These are phyloP conservation scores for Aristolochia californica DNA, from an alignment of 164 flowering plant genomes.

Conservation along the genomic window DNA sequence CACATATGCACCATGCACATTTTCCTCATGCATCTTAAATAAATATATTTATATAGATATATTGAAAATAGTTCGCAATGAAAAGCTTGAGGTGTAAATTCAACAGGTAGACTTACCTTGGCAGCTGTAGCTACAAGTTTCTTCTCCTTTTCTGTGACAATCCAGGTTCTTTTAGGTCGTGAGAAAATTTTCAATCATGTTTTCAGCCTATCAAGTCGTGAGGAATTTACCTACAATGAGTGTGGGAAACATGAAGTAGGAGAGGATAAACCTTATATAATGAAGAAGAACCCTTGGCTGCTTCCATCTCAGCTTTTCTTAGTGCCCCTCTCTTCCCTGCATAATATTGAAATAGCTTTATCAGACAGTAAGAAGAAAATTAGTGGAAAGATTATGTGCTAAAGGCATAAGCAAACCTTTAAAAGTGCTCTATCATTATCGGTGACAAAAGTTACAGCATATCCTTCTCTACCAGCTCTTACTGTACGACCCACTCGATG, in stretches of 20 bases:
- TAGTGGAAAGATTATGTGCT: neutral
- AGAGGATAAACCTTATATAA: neutral
- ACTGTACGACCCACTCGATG: slow-evolving; percentile 99
- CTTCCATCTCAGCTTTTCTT: slow-evolving; percentile 98
- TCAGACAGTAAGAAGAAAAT: neutral
- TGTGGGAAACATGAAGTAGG: neutral
- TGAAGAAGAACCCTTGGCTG: slow-evolving; percentile 45
- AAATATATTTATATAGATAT: neutral
- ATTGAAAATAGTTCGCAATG: neutral
- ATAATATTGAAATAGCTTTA: neutral
- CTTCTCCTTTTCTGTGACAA: slow-evolving; percentile 79
- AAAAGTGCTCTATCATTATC: slow-evolving; percentile 85
- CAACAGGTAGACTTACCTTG: slow-evolving; percentile 42
- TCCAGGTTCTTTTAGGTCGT: slow-evolving; percentile 94
- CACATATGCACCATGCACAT: no score
- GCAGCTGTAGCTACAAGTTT: slow-evolving; percentile 47
- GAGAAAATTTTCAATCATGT: slow-evolving; percentile 82
- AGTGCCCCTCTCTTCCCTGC: slow-evolving; percentile 80
- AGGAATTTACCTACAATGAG: no score
- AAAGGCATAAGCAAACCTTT: slow-evolving; percentile 30
- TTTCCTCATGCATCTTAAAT: no score
- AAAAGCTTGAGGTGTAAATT: neutral
- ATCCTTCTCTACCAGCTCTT: slow-evolving; percentile 95
- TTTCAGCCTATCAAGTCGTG: slow-evolving; percentile 62
- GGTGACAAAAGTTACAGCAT: slow-evolving; percentile 91